phyloP scores from a whole-genome alignment of 2,329 filamentous ascomycete species.

The Daldinia eschscholtzii region DNA sequence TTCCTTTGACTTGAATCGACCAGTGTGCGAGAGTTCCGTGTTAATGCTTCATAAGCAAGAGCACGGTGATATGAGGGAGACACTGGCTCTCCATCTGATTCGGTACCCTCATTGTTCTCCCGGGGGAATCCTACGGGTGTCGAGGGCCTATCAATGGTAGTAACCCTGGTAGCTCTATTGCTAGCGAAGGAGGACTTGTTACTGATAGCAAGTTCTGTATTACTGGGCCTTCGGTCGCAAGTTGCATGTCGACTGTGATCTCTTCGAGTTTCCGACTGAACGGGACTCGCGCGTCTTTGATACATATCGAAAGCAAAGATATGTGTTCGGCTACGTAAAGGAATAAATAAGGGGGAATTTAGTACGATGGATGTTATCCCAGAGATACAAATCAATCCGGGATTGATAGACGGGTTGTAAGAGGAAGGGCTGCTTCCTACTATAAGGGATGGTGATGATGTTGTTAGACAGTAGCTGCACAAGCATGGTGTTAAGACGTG shows the following conservation, averaged over 20 bases:
- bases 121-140: not conserved
- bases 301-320: not conserved
- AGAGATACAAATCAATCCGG: not conserved
- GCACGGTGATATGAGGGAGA: slow-evolving; percentile 8
- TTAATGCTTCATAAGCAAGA: slow-evolving; percentile 23
- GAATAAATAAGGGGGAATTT: not conserved
- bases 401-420: not conserved
- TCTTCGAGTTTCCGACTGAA: not conserved
- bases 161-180: not conserved
- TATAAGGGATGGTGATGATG: not conserved
- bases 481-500: not conserved
- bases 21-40: not conserved
- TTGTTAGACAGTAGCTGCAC: not conserved
- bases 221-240: not conserved
- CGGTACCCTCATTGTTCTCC: not conserved
- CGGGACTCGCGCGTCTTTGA: not conserved
- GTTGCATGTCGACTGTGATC: not conserved
- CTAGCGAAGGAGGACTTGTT: not conserved
- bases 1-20: not conserved
- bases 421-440: not conserved
- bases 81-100: not conserved
- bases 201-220: not conserved
- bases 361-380: not conserved
- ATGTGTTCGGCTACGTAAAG: not conserved
- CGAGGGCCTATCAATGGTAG: not conserved